Base-by-base conservation (phyloP, 169 alveolate genomes). In the Plasmodium cynomolgi region DNA sequence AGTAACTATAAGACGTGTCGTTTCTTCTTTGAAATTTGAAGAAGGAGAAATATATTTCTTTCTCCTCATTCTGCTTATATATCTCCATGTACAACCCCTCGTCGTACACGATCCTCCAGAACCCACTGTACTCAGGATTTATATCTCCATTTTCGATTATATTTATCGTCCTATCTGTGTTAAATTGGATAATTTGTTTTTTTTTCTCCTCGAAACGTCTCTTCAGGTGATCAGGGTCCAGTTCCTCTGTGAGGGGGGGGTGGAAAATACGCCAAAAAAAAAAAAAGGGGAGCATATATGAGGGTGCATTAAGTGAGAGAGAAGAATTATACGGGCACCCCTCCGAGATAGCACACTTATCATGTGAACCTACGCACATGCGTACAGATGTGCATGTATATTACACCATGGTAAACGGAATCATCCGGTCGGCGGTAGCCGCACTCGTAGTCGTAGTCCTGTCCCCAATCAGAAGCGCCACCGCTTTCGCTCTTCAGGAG, bases 381-480 rank as follows among this genome's bases (percentile, higher is more conserved):
- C 13, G 26, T 15, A 33, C 44, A 75, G 37, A 75, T 33, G 44
- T 17, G 56, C 72, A 80, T 62, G 71, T 58, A 80, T 90, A 80
- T 68, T 90, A 90, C 90, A 90, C 94, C 94, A 68, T 90, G 94
- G 82, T 79, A 90, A 23, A 41, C 26, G 56, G 88, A 34, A 71
- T 90, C 39, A 58, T 90, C 94, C 15, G 94, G 94, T 37, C 94
- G 62, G 39, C 75, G 81, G 82, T 90, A 90, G 17, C 94, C 94
- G 37, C 94, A 90, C 11, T 90, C 77, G 37, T 90, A 90, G 74
- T 90, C 94, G 74, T 90, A 90, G 71, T 31, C 20, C 26, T 44
- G 15, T 23, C 47, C 90, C 39, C 29, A 13, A 20, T 41, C n/a
- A 5, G 86, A 37, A 31, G 75, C 20, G 13, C 41, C 84, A 0